These are phyloP conservation scores for Capsicum pubescens DNA, from an alignment of 257 asterid genomes.

Conservation along the genomic window DNA sequence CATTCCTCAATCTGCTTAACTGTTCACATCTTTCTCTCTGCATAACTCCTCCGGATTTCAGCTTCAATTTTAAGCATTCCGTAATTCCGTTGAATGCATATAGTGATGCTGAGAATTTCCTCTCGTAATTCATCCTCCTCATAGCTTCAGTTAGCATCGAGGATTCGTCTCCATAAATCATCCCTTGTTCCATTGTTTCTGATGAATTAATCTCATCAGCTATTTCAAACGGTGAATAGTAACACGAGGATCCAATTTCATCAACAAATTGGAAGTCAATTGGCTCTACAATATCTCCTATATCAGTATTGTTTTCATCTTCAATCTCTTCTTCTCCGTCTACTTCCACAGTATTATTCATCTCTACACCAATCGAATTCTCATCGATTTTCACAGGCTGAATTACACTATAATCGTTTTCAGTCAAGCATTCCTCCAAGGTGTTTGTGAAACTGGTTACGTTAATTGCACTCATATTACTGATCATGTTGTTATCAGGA, in stretches of 20 bases:
- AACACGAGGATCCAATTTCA: constrained; percentile 50
- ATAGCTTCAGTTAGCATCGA: constrained; percentile 58
- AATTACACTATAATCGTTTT: constrained; percentile 29
- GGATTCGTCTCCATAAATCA: constrained; percentile 42
- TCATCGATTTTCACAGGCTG: constrained; percentile 35
- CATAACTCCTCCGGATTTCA: constrained; percentile 38
- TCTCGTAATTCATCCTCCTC: constrained; percentile 79
- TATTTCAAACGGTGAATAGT: constrained; percentile 71
- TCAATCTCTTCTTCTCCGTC: constrained; percentile 34
- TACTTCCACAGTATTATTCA: constrained; percentile 14
- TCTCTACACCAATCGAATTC: constrained; percentile 9
- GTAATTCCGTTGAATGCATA: constrained; percentile 80
- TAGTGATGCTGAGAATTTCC: constrained; percentile 75
- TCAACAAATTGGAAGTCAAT: constrained; percentile 62
- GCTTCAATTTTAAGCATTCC: constrained; percentile 69
- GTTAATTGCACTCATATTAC: constrained; percentile 18
- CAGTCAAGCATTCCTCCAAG: constrained; percentile 30
- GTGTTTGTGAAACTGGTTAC: neutral
- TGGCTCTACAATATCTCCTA: constrained; percentile 46
- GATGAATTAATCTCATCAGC: constrained; percentile 55
- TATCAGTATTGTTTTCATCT: constrained; percentile 28
- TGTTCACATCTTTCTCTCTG: constrained; percentile 51
- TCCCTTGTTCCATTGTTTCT: constrained; percentile 26
- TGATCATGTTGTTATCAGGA: constrained; percentile 32
- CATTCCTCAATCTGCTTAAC: constrained; percentile 53